Percentiles rank a stretch among this genome's conserved stretches.
These are phyloP conservation scores for Pholiota molesta DNA, from an alignment of 768 basidiomycete genomes.

Conservation along the genomic window DNA sequence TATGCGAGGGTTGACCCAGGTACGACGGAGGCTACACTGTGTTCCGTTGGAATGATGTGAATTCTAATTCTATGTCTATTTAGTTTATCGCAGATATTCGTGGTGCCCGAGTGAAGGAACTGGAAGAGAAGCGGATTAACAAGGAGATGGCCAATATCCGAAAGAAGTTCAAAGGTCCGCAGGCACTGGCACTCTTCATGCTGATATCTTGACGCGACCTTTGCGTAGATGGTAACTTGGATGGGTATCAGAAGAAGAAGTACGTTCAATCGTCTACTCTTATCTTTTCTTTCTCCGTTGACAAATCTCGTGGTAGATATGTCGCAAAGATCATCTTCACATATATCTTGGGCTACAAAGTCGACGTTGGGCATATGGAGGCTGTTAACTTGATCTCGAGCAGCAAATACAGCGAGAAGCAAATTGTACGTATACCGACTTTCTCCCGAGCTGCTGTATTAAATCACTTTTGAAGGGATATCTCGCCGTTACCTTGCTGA, in stretches of 20 bases:
- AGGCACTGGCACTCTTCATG: constrained; percentile 5
- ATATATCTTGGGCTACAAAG: constrained; percentile 98
- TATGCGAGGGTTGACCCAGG: constrained; percentile 94
- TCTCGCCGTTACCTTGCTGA: constrained; percentile 92
- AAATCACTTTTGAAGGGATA: constrained; percentile 70
- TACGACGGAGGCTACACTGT: constrained; percentile 35
- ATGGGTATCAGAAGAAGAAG: constrained; percentile 95
- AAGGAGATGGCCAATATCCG: constrained; percentile 99
- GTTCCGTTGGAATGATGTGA: background rate
- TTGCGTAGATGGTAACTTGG: constrained; percentile 74
- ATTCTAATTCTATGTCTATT: constrained; percentile 21
- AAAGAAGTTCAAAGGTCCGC: constrained; percentile 94
- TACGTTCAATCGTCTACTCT: constrained; percentile 33
- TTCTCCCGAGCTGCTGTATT: constrained; percentile 7
- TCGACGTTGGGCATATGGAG: constrained; percentile 99
- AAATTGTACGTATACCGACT: constrained; percentile 70
- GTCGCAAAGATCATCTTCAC: constrained; percentile 99
- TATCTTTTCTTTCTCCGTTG: background rate
- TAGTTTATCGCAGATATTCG: constrained; percentile 99
- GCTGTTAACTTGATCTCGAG: constrained; percentile 98
- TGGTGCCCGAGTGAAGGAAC: constrained; percentile 92
- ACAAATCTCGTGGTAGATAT: constrained; percentile 57
- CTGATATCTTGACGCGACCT: constrained; percentile 7
- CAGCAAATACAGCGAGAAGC: constrained; percentile 96
- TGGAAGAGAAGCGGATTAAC: constrained; percentile 99